Conservation (phyloP, 768 basidiomycete genomes). For the Auricularia cornea region DNA sequence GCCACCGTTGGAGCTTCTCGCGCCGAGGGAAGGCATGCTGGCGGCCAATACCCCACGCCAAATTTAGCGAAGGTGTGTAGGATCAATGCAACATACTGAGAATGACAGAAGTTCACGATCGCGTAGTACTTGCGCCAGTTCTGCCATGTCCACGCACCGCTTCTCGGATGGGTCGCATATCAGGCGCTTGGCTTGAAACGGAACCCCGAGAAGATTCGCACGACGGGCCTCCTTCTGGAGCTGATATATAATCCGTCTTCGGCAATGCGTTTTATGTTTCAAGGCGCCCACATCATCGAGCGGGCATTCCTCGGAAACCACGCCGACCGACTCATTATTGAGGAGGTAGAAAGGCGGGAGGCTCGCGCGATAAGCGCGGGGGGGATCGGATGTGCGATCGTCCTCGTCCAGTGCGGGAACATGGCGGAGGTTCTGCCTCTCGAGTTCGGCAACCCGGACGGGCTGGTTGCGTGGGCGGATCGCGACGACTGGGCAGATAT, state of each 20-base stretch:
- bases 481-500: neutral
- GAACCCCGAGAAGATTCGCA: conserved; percentile 67
- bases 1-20: conserved; percentile 45
- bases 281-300: conserved; percentile 61
- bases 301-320: conserved; percentile 50
- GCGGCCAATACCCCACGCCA: neutral
- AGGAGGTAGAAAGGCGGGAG: conserved; percentile 71
- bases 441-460: conserved; percentile 32
- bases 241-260: conserved; percentile 42
- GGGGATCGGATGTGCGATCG: conserved; percentile 65
- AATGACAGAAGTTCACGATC: too few species aligned
- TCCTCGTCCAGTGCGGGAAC: conserved; percentile 68
- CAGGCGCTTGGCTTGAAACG: conserved; percentile 78
- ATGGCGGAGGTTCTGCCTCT: conserved; percentile 81
- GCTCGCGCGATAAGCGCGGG: conserved; percentile 68
- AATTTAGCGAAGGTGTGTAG: neutral
- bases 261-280: conserved; percentile 58
- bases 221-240: conserved; percentile 67
- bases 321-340: conserved; percentile 61
- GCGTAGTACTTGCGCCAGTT: conserved; percentile 56
- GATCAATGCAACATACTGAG: too few species aligned
- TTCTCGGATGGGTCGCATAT: conserved; percentile 77
- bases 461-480: neutral
- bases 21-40: neutral
- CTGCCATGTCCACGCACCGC: conserved; percentile 57